phyloP scores from a whole-genome alignment of 306 rosid species.

The Corylus americana region DNA sequence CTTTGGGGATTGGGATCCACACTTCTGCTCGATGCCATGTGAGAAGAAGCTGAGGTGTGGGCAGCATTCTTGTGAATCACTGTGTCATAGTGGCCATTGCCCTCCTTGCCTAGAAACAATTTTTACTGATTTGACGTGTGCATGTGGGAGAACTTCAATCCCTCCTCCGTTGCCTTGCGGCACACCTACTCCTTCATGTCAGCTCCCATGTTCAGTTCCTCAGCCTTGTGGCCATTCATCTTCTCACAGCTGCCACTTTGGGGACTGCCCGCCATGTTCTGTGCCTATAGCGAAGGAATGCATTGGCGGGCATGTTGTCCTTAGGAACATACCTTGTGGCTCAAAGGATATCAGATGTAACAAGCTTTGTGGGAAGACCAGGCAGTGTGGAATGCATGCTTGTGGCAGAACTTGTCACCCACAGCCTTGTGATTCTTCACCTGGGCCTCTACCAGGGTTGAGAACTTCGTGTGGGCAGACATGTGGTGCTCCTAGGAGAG shows the following conservation, averaged over 20 bases:
- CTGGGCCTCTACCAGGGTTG: conserved; percentile 41
- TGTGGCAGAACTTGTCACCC: conserved; percentile 84
- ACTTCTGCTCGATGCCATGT: conserved; percentile 77
- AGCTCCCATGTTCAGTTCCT: conserved; percentile 76
- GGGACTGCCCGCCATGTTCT: conserved; percentile 91
- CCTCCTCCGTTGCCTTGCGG: conserved; percentile 96
- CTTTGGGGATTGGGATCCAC: conserved; percentile 79
- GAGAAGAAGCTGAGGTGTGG: conserved; percentile 90
- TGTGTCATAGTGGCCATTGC: conserved; percentile 95
- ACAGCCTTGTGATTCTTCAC: conserved; percentile 62
- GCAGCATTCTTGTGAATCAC: conserved; percentile 79
- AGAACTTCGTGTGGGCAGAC: conserved; percentile 82
- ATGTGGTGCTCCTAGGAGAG: conserved; percentile 91
- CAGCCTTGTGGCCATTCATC: conserved; percentile 89
- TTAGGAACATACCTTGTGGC: conserved; percentile 92
- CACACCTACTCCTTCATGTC: conserved; percentile 81
- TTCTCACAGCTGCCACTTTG: conserved; percentile 95
- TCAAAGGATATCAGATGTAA: conserved; percentile 91
- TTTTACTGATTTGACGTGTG: conserved; percentile 83
- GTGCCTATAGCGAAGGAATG: conserved; percentile 96
- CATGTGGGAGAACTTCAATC: conserved; percentile 79
- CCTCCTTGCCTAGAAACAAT: conserved; percentile 93
- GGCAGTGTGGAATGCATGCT: conserved; percentile 90
- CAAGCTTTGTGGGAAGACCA: conserved; percentile 87
- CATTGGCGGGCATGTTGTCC: conserved; percentile 89